Percentiles rank a stretch among this genome's conserved stretches.
Evolutionary conservation across 805 yeast genomes (phyloP).

Genomic region (Lachancea dasiensis): DNA sequence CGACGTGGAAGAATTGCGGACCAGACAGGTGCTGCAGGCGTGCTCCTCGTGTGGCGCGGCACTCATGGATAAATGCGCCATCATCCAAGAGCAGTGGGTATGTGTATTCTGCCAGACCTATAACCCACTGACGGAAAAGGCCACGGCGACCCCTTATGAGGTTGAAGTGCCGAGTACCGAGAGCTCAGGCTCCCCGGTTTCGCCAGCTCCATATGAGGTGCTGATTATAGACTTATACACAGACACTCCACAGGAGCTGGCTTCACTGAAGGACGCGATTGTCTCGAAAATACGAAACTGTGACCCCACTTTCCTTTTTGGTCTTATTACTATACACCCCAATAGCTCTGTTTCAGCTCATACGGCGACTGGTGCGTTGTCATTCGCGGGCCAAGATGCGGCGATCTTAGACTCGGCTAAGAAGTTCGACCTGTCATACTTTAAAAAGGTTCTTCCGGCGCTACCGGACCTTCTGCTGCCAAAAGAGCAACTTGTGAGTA

Average conservation of each 20-base stretch:
- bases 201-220: no score
- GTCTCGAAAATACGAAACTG: background rate
- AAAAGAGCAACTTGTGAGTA: background rate
- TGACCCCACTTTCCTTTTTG: background rate
- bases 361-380: background rate
- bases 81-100: constrained; percentile 11
- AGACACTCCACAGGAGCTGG: constrained; percentile 10
- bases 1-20: background rate
- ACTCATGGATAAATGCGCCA: constrained; percentile 6
- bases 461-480: background rate
- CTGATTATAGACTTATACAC: constrained; percentile 13
- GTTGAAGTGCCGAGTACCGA: background rate
- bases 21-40: background rate
- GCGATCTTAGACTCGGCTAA: background rate
- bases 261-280: constrained; percentile 1
- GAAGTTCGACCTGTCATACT: constrained; percentile 1
- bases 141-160: constrained; percentile 5
- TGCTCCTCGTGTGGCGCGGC: constrained; percentile 8
- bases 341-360: constrained; percentile 2
- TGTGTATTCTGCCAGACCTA: constrained; percentile 15
- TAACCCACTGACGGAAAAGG: constrained; percentile 10
- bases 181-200: no score
- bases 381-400: constrained; percentile 3
- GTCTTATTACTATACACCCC: constrained; percentile 1
- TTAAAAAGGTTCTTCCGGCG: background rate